Evolutionary conservation across 495 filamentous ascomycete genomes (phyloP).

Genomic region (Sabuloglossum arenarium): DNA sequence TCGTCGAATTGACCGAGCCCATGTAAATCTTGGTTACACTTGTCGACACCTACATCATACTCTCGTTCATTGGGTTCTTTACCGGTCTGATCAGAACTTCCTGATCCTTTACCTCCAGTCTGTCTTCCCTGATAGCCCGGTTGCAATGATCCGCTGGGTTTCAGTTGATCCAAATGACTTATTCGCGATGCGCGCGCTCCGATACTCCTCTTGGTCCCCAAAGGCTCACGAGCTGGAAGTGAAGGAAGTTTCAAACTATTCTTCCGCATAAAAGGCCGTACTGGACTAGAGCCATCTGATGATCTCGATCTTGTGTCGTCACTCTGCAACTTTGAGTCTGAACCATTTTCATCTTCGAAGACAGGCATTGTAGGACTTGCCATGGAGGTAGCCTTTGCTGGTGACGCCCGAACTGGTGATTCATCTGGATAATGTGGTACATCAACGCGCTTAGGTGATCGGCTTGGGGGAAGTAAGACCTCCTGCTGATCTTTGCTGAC

Average conservation of each 20-base stretch:
- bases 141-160: constrained; percentile 18
- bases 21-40: constrained; percentile 21
- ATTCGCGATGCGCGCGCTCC: constrained; percentile 51
- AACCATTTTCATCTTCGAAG: constrained; percentile 1
- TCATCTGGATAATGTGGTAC: not conserved
- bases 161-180: constrained; percentile 55
- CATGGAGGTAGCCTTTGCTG: constrained; percentile 7
- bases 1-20: constrained; percentile 15
- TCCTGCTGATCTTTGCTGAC: not conserved
- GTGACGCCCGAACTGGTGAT: constrained; percentile 7
- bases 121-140: constrained; percentile 41
- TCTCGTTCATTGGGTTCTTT: constrained; percentile 13
- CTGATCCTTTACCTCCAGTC: constrained; percentile 31
- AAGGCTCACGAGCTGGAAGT: constrained; percentile 72
- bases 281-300: constrained; percentile 41
- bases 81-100: constrained; percentile 12
- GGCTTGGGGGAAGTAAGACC: not conserved
- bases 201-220: constrained; percentile 58
- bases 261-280: constrained; percentile 50
- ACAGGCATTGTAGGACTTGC: not conserved
- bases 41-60: constrained; percentile 34
- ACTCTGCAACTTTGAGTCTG: constrained; percentile 1
- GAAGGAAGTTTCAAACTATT: constrained; percentile 88
- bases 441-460: not conserved
- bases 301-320: constrained; percentile 21